Base-by-base conservation (phyloP, 306 rosid species). In the Leucaena leucocephala region DNA sequence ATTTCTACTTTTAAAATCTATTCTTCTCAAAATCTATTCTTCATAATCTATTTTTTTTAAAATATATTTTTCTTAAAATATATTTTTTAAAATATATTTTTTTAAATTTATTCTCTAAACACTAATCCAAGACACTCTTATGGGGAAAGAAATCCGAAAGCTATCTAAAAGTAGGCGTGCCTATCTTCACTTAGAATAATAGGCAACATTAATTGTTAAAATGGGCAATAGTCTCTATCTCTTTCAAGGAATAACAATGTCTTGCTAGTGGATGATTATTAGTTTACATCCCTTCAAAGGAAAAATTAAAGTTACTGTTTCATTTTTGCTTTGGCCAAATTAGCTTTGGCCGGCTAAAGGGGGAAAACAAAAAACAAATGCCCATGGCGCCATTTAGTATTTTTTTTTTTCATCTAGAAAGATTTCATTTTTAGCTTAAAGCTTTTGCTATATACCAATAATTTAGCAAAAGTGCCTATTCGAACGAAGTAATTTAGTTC, bases 281-380 rank as follows among this genome's bases (percentile, higher is more conserved):
- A 2, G 36, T 42, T 70, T 48, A 10, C 77, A 46, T 71, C 54
- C 58, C 76, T 70, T 78, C 13, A 19, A 78, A 78, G 82, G 45
- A 58, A 68, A 59, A 59, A 16, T n/a, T 40, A 13, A 61, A 35
- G 68, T 12, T 63, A 33, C 2, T 38, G 16, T 65, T 40, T 67
- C 14, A 3, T n/a, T 42, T 67, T 40, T 1, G 8, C 21, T 67
- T 42, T 12, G 21, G 21, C 43, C 5, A 45, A 10, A 40, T 22
- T 21, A 40, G 40, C 72, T 16, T 39, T 65, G 8, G 7, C 5
- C 2, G 13, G 4, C 11, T 15, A 49, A 49, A 15, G 17, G 17
- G 55, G 5, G 5, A 49, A 49, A 49, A 49, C 3, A 52, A 0
- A 7, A 0, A 14, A 15, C 14, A 49, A 6, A n/a, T 6, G 10